Evolutionary conservation across 257 asterid genomes (phyloP).

Genomic region (Solanum etuberosum): DNA sequence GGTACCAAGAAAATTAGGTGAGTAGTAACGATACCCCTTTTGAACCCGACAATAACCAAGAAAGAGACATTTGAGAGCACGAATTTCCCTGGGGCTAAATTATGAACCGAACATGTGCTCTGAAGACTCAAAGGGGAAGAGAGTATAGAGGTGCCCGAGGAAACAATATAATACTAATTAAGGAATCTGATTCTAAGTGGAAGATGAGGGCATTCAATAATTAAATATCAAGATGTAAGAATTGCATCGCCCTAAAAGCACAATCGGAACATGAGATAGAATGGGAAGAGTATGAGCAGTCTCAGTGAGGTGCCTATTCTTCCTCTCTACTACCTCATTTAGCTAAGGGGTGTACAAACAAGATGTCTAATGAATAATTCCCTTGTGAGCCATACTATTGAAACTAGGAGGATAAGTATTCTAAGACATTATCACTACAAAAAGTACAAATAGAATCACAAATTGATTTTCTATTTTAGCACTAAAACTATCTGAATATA

Average conservation of each 20-base stretch:
- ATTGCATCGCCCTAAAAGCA: neutral
- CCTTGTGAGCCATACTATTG: neutral
- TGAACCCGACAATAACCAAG: neutral
- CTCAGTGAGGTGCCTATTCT: neutral
- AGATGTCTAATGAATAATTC: neutral
- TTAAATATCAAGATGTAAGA: neutral
- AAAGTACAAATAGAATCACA: neutral
- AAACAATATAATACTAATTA: neutral
- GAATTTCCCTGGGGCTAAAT: neutral
- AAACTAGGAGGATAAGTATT: neutral
- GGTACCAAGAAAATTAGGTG: neutral
- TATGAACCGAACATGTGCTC: neutral
- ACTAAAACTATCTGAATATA: neutral
- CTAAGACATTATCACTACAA: neutral
- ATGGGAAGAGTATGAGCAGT: neutral
- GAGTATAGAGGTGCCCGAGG: neutral
- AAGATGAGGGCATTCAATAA: neutral
- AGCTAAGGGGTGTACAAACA: neutral
- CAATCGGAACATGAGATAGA: neutral
- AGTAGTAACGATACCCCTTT: neutral
- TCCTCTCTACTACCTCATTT: neutral
- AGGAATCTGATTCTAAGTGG: neutral
- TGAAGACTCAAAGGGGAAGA: neutral
- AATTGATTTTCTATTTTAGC: neutral
- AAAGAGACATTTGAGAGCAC: neutral